Evolutionary conservation across 352 stramenopile genomes (phyloP).

Genomic region (Phytophthora europaea): DNA sequence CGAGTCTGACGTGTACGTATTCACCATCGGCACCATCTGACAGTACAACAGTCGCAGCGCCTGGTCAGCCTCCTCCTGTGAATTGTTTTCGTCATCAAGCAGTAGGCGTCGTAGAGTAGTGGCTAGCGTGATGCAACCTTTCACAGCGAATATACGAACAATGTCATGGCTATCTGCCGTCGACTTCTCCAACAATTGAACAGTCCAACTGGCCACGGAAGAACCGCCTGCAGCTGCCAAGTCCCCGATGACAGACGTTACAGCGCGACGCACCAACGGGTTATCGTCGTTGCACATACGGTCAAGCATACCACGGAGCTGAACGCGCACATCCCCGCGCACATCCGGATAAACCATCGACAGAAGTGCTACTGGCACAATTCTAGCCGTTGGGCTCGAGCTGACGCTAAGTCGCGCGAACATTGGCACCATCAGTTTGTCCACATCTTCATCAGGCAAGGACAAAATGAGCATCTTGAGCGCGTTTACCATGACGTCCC

Average conservation of each 20-base stretch:
- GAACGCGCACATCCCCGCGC: conserved; percentile 74
- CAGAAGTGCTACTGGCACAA: conserved; percentile 84
- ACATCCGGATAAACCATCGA: conserved; percentile 83
- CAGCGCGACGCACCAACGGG: conserved; percentile 82
- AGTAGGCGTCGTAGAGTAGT: conserved; percentile 68
- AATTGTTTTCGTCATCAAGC: conserved; percentile 45
- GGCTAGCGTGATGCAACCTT: conserved; percentile 82
- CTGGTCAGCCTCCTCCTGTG: conserved; percentile 43
- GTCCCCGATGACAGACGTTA: conserved; percentile 86
- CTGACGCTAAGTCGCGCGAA: conserved; percentile 86
- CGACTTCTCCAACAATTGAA: conserved; percentile 84
- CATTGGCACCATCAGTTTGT: conserved; percentile 80
- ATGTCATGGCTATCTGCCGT: conserved; percentile 89
- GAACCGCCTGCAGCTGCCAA: conserved; percentile 67
- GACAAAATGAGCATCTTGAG: conserved; percentile 78
- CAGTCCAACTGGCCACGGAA: conserved; percentile 68
- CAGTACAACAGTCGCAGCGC: conserved; percentile 74
- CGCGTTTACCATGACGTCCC: conserved; percentile 90
- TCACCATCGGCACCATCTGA: conserved; percentile 90
- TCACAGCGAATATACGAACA: conserved; percentile 89
- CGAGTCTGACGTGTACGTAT: conserved; percentile 88
- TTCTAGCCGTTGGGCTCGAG: conserved; percentile 84
- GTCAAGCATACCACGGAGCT: conserved; percentile 89
- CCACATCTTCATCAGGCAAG: conserved; percentile 69
- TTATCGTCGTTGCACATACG: conserved; percentile 91